A percentile compares a stretch with the other conserved stretches of the same genome.
Evolutionary conservation across 2,329 filamentous ascomycete species (phyloP).

Genomic region (Curvularia verruculosa): DNA sequence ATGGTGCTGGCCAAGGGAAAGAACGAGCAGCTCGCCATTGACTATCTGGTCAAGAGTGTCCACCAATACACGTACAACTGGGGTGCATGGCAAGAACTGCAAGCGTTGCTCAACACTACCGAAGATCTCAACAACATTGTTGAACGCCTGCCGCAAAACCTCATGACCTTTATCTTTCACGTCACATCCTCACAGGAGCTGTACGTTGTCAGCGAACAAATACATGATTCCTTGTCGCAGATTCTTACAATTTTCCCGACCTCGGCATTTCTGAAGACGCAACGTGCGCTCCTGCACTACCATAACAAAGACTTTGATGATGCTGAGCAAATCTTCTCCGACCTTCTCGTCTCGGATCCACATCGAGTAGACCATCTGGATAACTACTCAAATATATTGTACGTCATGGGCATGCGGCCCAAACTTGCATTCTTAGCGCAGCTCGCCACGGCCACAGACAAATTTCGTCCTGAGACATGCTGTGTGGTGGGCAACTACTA

Average conservation of each 20-base stretch:
- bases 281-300: conserved; percentile 85
- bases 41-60: conserved; percentile 86
- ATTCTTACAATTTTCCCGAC: conserved; percentile 83
- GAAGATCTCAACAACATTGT: conserved; percentile 82
- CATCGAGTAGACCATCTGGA: conserved; percentile 86
- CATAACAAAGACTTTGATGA: conserved; percentile 80
- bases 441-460: conserved; percentile 87
- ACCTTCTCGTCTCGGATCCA: conserved; percentile 71
- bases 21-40: conserved; percentile 82
- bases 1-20: conserved; percentile 89
- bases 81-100: conserved; percentile 95
- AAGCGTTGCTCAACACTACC: conserved; percentile 74
- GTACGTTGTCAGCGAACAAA: conserved; percentile 79
- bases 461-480: conserved; percentile 95
- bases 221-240: conserved; percentile 76
- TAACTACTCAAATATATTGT: conserved; percentile 96
- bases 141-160: conserved; percentile 79
- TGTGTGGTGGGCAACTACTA: conserved; percentile 98
- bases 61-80: conserved; percentile 94
- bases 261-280: conserved; percentile 88
- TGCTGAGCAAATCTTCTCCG: conserved; percentile 67
- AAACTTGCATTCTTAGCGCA: conserved; percentile 93
- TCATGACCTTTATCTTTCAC: conserved; percentile 93
- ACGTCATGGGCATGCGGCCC: conserved; percentile 85
- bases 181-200: conserved; percentile 89